Percentiles rank a stretch among this genome's conserved stretches.
These are phyloP conservation scores for Aspergillus intermedius DNA, from an alignment of 2,329 filamentous ascomycete genomes.

Conservation along the genomic window DNA sequence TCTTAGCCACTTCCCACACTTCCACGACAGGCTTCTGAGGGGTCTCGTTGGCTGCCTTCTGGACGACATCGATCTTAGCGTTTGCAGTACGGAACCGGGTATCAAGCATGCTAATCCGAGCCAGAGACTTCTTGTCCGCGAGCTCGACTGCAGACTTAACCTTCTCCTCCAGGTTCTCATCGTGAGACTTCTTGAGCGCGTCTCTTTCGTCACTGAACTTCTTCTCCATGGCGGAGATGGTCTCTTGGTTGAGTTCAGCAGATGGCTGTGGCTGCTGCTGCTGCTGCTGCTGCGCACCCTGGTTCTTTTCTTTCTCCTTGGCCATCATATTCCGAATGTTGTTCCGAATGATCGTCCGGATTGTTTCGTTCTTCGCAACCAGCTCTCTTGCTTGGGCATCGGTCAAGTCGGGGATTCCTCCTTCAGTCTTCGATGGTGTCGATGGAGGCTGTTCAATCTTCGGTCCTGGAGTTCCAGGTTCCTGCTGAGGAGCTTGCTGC, in stretches of 20 bases:
- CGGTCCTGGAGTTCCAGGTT: constrained; percentile 16
- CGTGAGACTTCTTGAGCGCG: constrained; percentile 41
- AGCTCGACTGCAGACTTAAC: constrained; percentile 59
- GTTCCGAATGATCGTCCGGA: constrained; percentile 46
- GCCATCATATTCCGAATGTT: constrained; percentile 51
- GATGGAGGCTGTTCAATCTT: constrained; percentile 19
- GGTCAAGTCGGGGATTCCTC: constrained; percentile 36
- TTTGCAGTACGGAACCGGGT: constrained; percentile 58
- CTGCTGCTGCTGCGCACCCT: constrained; percentile 21
- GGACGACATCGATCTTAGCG: constrained; percentile 71
- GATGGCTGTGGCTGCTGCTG: constrained; percentile 11
- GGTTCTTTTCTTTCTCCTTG: constrained; percentile 35
- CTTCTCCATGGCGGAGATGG: constrained; percentile 32
- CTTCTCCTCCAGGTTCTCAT: constrained; percentile 53
- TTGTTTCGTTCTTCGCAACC: constrained; percentile 43
- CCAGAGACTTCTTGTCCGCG: constrained; percentile 65
- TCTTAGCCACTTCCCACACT: constrained; percentile 77
- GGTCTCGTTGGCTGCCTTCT: constrained; percentile 76
- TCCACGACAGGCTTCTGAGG: constrained; percentile 76
- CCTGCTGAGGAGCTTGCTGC: constrained; percentile 28
- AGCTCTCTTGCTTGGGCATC: constrained; percentile 47
- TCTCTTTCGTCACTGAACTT: constrained; percentile 37
- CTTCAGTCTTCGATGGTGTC: constrained; percentile 26
- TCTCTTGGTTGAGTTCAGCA: constrained; percentile 25
- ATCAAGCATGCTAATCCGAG: constrained; percentile 73